Evolutionary conservation across 495 filamentous ascomycete species (phyloP), one percentile per base, ranked within the genome.

Genomic region (Glutinoglossum americanum): DNA sequence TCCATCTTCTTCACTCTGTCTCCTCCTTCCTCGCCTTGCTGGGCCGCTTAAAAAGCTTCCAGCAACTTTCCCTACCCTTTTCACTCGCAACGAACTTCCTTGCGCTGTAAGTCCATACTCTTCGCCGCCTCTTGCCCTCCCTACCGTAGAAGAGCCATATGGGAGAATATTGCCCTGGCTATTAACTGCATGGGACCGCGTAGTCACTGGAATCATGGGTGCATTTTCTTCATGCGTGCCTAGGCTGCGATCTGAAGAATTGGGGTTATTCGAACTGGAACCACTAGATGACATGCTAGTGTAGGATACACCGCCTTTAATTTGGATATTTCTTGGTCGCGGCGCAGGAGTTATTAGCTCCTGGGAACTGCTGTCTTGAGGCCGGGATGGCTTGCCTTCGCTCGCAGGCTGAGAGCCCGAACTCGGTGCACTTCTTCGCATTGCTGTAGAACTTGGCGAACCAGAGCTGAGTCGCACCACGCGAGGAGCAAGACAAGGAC

Each of bases 1-100:
- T 17, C 45, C 25, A 51, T 83, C 81, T 47, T 88, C 85, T 44
- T 88, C 84, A 60, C 82, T 87, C 65, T 85, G 82, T 54, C 83
- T 75, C 58, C 83, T 73, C 59, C 76, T 76, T 15, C 83, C 84
- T 60, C 85, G 72, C 58, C 85, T 77, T 23, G 83, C 84, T 9
- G 85, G 84, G 0, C 83, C 83, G 58, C 80, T 86, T 25, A 88
- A 70, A 62, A 87, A 88, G 58, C 75, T 79, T 0, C 85, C 85
- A 9, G 82, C 78, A 6, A 81, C 69, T 61, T 84, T 83, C 17
- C 78, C 80, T 30, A 86, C 75, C 60, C 82, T 73, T 67, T 85
- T 87, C n/a, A 84, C 69, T 0, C 84, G 78, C 68, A 85, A 71
- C 19, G 84, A 84, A 64, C 79, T 82, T 1, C 49, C 49, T 27